Conservation (phyloP, 805 yeast genomes). For the Wickerhamomyces bisporus region DNA sequence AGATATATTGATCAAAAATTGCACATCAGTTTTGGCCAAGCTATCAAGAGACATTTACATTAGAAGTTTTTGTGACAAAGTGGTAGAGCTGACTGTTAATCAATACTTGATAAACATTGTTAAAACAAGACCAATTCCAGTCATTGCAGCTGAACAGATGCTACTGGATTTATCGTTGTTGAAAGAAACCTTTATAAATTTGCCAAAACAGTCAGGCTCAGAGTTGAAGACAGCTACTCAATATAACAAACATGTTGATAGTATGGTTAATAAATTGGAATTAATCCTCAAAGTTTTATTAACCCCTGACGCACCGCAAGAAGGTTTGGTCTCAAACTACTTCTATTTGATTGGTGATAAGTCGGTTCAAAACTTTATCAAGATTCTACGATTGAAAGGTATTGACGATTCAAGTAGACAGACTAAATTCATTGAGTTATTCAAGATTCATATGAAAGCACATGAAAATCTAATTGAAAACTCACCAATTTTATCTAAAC, state of each 20-base stretch:
- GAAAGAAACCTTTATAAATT: conserved; percentile 42
- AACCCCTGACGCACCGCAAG: conserved; percentile 62
- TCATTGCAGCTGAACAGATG: conserved; percentile 74
- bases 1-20: conserved; percentile 39
- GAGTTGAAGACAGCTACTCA: conserved; percentile 20
- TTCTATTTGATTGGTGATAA: conserved; percentile 63
- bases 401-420: conserved; percentile 25
- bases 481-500: conserved; percentile 22
- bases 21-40: conserved; percentile 44
- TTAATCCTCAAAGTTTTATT: conserved; percentile 62
- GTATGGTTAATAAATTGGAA: conserved; percentile 43
- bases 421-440: conserved; percentile 19
- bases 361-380: conserved; percentile 55
- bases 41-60: conserved; percentile 67
- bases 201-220: conserved; percentile 17
- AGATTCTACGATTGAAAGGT: conserved; percentile 61
- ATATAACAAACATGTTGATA: conserved; percentile 39
- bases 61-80: conserved; percentile 69
- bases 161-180: conserved; percentile 64
- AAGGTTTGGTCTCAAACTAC: conserved; percentile 57
- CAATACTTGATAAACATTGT: conserved; percentile 55
- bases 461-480: conserved; percentile 22
- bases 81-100: conserved; percentile 57
- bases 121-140: conserved; percentile 62
- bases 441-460: conserved; percentile 21